Evolutionary conservation across 352 stramenopile genomes (phyloP), one percentile per base, ranked within the genome.

Genomic region (Thraustotheca clavata): DNA sequence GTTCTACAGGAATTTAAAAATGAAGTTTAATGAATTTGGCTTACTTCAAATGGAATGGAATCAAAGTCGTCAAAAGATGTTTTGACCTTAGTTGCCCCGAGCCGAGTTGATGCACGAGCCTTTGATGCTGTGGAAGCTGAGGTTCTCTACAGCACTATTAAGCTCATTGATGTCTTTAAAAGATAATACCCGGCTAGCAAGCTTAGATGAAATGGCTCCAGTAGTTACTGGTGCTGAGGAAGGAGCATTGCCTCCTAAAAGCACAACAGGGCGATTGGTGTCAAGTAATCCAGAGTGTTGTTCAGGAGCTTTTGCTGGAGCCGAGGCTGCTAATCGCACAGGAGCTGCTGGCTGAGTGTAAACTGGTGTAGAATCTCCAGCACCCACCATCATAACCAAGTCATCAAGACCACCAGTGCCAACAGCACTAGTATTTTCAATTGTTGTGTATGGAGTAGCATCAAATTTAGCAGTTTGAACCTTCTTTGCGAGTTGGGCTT

Each of bases 51-150:
- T 9, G 82, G 82, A 40, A 95, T 92, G 50, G 90, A 83, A 59
- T 95, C 86, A 67, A 95, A 95, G 62, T 95, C 57, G 24, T 65
- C 86, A 72, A 95, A 95, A 67, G 94, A 83, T 14, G 70, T 78
- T 32, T 77, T 90, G 48, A 94, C 68, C 72, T 95, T 95, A 0
- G 82, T 92, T 18, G 81, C 86, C 16, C 24, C 48, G 54, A 46
- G 67, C 35, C 77, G 75, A n/a, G 77, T 89, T 12, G 75, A 62
- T 22, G 84, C 86, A 31, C 43, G 43, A n/a, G n/a, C n/a, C 57
- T 79, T 86, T 20, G 69, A 76, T 11, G 47, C 52, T 35, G 72
- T 49, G 4, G 72, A 60, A 18, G 70, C 73, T 26, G 73, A 71
- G 70, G 57, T 49, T 55, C 47, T 39, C 57, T 65, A 39, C 3